Base-by-base conservation (phyloP, 352 stramenopile genomes). In the Pythium rhizo-oryzae region DNA sequence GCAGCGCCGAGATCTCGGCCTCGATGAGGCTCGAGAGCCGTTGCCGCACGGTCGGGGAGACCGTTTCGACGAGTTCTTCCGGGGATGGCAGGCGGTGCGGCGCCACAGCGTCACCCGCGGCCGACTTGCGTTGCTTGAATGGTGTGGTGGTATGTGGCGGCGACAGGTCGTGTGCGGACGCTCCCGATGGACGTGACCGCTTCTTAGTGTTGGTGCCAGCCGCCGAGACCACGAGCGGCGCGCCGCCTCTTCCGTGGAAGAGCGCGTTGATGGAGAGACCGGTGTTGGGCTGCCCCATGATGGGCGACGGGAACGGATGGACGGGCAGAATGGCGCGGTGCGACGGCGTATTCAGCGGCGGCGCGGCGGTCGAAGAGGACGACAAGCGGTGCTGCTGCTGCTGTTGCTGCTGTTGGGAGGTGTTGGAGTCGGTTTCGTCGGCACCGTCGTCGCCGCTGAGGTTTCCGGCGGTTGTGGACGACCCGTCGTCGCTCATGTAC, bases 1-100 rank as follows among this genome's bases (percentile, higher is more conserved):
- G 86, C 28, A 94, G 78, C 33, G 86, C 86, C 53, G 83, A 93
- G 47, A 94, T 65, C 63, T 94, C 86, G 2, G 84, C 77, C 70
- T 94, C 86, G 53, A 92, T 90, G 15, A 94, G 76, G 59, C 79
- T 89, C 19, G 85, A 87, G 33, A 93, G 61, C 11, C 84, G 82
- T 28, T 87, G 80, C 19, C 85, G 83, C 59, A 93, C 76, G 52
- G 80, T 88, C 12, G 86, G 84, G 1, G 86, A 89, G 15, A 87
- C 84, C 47, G 84, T 89, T 54, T 84, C 81, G 23, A 94, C 67
- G 51, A 94, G 65, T 46, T 94, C 87, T 67, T 94, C 84, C n/a
- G 88, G 83, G 1, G 84, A 92, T 43, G 84, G 84, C 28, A 94
- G 70, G 0, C 65, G 63, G 24, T 78, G 75, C 7, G 76, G 60